These are phyloP conservation scores for Tritrichomonas musculus DNA, from an alignment of 208 protist species.

Conservation along the genomic window DNA sequence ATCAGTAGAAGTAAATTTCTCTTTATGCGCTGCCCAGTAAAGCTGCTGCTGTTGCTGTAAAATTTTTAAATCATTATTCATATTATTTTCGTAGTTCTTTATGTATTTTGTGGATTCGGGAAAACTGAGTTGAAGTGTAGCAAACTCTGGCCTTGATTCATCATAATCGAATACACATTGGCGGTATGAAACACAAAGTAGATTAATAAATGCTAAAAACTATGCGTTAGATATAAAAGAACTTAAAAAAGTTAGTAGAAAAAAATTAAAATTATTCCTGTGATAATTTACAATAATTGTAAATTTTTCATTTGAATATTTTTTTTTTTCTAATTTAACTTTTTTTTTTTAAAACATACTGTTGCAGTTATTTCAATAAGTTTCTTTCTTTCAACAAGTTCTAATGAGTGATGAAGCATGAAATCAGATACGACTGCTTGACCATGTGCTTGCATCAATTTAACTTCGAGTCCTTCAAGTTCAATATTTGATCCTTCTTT, in stretches of 20 bases:
- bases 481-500: neutral
- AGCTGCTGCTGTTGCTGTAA: neutral
- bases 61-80: neutral
- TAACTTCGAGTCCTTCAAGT: neutral
- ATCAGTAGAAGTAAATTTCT: neutral
- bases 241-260: too few species aligned
- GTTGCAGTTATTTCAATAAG: neutral
- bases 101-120: neutral
- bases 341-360: neutral
- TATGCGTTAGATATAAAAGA: neutral
- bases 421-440: neutral
- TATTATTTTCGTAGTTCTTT: neutral
- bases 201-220: slow-evolving; percentile 23
- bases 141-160: neutral
- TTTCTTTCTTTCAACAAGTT: slow-evolving; percentile 19
- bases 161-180: neutral
- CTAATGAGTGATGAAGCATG: neutral
- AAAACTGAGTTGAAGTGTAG: neutral
- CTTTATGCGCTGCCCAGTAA: neutral
- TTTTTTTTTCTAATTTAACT: too few species aligned
- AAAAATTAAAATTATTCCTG: too few species aligned
- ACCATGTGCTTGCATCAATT: neutral
- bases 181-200: neutral
- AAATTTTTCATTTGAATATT: too few species aligned
- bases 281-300: too few species aligned